Base-by-base conservation (phyloP, 345 rosid genomes). In the Abelmoschus esculentus region DNA sequence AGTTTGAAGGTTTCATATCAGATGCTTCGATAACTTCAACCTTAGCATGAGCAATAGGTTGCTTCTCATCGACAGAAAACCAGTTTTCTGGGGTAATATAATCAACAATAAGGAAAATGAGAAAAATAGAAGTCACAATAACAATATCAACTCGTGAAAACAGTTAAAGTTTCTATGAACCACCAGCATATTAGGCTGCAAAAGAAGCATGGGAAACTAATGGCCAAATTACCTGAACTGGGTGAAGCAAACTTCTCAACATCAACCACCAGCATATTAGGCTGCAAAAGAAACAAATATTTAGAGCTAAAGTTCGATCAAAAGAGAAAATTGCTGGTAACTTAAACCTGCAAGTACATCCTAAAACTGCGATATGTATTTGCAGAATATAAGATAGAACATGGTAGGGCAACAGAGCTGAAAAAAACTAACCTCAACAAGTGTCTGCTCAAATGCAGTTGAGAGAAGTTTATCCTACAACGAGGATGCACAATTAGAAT, bases 261-360 rank as follows among this genome's bases (percentile, higher is more conserved):
- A 76, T 95, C 97, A 77, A 85, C 96, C 42, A 95, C 99, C 66
- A 95, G 89, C 96, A 95, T 95, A 80, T 95, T 95, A 54, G 99
- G 99, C 99, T 95, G 88, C 71, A 81, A 76, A 32, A 29, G 52
- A 38, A 71, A 53, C 54, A 14, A 75, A 56, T 8, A 44, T 61
- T 40, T 19, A 71, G 61, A 76, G 47, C 26, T 17, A 65, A 76
- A 70, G 40, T 70, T 67, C 58, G 44, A 77, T 50, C 47, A 10
- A 70, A 0, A 28, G 36, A 34, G 66, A 32, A 55, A 32, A 42
- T 26, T 40, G n/a, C 66, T 3, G 28, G 34, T 7, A 19, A 71
- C 29, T 12, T 40, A 22, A 36, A 70, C 62, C 71, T 58, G 22
- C 0, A 67, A 44, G 19, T 19, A 13, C 60, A 61, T 67, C 44